Conservation (phyloP, 1,139 yeast species). For the Debaryomycetaceae sp. region DNA sequence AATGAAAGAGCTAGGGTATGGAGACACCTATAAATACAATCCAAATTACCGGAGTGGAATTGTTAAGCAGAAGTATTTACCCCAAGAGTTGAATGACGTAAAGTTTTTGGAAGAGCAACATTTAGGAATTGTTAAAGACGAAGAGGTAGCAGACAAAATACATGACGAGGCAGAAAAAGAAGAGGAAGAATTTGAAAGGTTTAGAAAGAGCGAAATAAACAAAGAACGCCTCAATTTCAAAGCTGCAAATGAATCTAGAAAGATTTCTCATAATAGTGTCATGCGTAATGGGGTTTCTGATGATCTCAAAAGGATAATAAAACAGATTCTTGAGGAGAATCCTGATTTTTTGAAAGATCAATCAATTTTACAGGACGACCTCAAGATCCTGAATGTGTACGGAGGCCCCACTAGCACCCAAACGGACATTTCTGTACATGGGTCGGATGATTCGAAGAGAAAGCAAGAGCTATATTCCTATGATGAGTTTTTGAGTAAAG, state of each 20-base stretch:
- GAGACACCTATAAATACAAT: conserved; percentile 80
- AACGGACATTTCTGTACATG: too few species aligned
- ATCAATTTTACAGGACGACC: too few species aligned
- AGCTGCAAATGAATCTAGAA: neutral
- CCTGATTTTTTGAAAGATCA: neutral
- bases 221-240: neutral
- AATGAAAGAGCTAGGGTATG: conserved; percentile 87
- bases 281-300: neutral
- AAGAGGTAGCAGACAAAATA: conserved; percentile 17
- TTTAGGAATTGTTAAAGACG: conserved; percentile 29
- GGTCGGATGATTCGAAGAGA: too few species aligned
- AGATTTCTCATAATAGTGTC: neutral
- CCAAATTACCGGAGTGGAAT: conserved; percentile 73
- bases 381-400: too few species aligned
- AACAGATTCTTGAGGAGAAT: neutral
- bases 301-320: neutral
- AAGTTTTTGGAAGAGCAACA: conserved; percentile 39
- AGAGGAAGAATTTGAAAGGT: conserved; percentile 25
- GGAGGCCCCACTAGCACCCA: too few species aligned
- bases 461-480: conserved; percentile 17
- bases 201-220: conserved; percentile 16
- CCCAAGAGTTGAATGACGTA: conserved; percentile 39
- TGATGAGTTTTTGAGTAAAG: conserved; percentile 34
- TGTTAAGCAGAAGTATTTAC: conserved; percentile 70
- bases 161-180: conserved; percentile 20